phyloP scores from a whole-genome alignment of 805 yeast genomes.

The Cyberlindnera japonica region DNA sequence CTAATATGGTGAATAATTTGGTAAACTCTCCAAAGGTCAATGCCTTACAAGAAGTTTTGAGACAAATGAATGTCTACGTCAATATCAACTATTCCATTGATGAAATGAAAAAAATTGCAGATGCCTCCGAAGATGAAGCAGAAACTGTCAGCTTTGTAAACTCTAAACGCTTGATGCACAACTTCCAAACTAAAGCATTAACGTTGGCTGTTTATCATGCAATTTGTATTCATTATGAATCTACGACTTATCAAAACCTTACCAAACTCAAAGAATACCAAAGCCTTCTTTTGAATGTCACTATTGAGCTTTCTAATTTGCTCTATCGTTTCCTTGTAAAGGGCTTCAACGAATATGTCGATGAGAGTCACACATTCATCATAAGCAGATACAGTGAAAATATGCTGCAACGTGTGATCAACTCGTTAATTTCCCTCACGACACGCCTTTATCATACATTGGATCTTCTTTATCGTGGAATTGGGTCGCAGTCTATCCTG shows the following conservation, averaged over 20 bases:
- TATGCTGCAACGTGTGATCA: slow-evolving; percentile 17
- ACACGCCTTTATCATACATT: slow-evolving; percentile 21
- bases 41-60: slow-evolving; percentile 15
- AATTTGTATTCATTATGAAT: slow-evolving; percentile 22
- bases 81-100: slow-evolving; percentile 17
- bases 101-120: slow-evolving; percentile 4
- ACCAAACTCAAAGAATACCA: slow-evolving; percentile 14
- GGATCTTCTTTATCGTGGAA: slow-evolving; percentile 19
- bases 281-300: not conserved
- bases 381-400: slow-evolving; percentile 22
- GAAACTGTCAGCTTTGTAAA: slow-evolving; percentile 16
- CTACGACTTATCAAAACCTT: slow-evolving; percentile 11
- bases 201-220: slow-evolving; percentile 21
- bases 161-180: slow-evolving; percentile 13
- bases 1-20: slow-evolving; percentile 22
- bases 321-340: slow-evolving; percentile 15
- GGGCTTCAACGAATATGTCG: slow-evolving; percentile 15
- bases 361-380: slow-evolving; percentile 15
- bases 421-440: slow-evolving; percentile 14
- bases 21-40: slow-evolving; percentile 16
- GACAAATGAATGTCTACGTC: slow-evolving; percentile 18
- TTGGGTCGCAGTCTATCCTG: slow-evolving; percentile 8
- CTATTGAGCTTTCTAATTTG: slow-evolving; percentile 18
- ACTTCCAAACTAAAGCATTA: slow-evolving; percentile 19
- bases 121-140: slow-evolving; percentile 1